Percentiles rank a stretch among this genome's conserved stretches.
These are phyloP conservation scores for Calonectria montana DNA, from an alignment of 2,329 filamentous ascomycete species.

Conservation along the genomic window DNA sequence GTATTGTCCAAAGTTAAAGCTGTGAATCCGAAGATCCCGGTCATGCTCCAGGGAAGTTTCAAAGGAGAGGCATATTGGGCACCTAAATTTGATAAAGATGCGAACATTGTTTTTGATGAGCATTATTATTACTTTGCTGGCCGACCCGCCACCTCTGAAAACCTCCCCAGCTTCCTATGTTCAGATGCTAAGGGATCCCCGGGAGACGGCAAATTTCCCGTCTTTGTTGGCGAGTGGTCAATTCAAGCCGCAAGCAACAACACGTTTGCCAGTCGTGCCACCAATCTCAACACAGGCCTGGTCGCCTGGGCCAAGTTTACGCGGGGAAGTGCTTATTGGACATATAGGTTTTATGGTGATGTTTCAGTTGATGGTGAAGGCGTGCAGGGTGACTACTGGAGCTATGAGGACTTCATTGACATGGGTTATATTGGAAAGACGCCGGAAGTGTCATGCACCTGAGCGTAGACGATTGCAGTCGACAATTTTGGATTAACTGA, in stretches of 20 bases:
- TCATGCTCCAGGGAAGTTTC: constrained; percentile 25
- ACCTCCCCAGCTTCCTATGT: constrained; percentile 4
- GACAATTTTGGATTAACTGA: too few species aligned
- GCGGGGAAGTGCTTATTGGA: constrained; percentile 22
- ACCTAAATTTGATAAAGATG: background rate
- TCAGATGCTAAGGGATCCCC: background rate
- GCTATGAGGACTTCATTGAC: constrained; percentile 21
- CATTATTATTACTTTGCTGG: constrained; percentile 27
- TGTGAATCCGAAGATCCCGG: constrained; percentile 9
- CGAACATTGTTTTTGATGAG: constrained; percentile 19
- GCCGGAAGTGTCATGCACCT: background rate
- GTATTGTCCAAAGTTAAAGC: constrained; percentile 15
- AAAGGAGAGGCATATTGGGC: constrained; percentile 18
- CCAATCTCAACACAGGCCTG: constrained; percentile 13
- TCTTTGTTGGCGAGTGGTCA: constrained; percentile 26
- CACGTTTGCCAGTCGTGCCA: background rate
- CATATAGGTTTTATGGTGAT: constrained; percentile 9
- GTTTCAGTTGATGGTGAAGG: constrained; percentile 16
- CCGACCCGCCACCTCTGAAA: background rate
- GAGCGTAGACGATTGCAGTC: too few species aligned
- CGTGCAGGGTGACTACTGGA: constrained; percentile 25
- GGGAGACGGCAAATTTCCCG: constrained; percentile 16
- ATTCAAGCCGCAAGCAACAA: constrained; percentile 15
- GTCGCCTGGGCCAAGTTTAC: constrained; percentile 2
- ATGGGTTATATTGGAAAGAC: background rate